Base-by-base conservation (phyloP, 805 yeast species). In the Ogataea corticis region DNA sequence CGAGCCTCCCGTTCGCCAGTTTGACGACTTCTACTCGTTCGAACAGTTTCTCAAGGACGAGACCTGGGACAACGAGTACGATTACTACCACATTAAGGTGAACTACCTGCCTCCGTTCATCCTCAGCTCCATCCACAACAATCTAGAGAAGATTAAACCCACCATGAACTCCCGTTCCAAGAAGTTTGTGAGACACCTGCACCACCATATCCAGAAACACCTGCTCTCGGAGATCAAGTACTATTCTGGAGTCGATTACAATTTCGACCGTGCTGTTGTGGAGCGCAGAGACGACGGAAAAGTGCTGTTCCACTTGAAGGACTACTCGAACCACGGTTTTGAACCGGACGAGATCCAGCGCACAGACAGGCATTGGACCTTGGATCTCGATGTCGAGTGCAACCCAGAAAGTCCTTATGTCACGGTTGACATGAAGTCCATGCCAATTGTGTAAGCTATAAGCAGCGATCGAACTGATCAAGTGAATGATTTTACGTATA, bases 171-270 rank as follows among this genome's bases (percentile, higher is more conserved):
- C 82, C 53, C 82, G 83, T 62, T 79, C 83, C 42, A 75, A 77
- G 56, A 83, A 83, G 67, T 84, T 82, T 59, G 81, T 76, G 38
- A 73, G 90, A 58, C 82, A 83, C 61, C 72, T 84, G 61, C 82
- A 80, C 56, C 90, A 84, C 62, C 90, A 84, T 56, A 73, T 84
- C 41, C 78, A 81, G 57, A 80, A 80, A 56, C 89, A 83, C 60
- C 67, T 84, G 61, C 69, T 83, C 61, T 65, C 71, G 46, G 88
- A 83, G 52, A 79, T 83, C 67, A 75, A 75, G 47, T 70, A 68
- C 51, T 75, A 78, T 54, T 68, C 80, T 7, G 84, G 85, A 19
- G 75, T 75, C 56, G 61, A 60, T 39, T 62, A 62, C 45, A 55
- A 52, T 27, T 61, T 71, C 42, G 62, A 59, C 21, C 73, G 74